These are phyloP conservation scores for Biscogniauxia mediterranea DNA, from an alignment of 2,329 filamentous ascomycete species.

Conservation along the genomic window DNA sequence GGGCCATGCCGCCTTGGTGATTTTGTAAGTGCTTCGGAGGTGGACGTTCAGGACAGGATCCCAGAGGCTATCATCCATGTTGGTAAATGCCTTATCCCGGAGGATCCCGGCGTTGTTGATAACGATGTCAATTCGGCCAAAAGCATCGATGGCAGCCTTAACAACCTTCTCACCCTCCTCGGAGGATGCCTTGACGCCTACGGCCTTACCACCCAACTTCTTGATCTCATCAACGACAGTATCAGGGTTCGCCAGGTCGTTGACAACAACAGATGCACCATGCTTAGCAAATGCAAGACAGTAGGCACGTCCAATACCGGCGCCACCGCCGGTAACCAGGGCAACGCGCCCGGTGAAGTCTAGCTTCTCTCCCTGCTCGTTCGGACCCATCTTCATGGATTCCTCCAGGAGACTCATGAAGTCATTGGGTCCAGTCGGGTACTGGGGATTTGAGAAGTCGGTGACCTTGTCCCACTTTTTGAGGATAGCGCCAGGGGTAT, in stretches of 20 bases:
- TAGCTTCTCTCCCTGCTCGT: conserved; percentile 68
- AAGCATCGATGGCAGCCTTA: conserved; percentile 89
- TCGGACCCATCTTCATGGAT: conserved; percentile 73
- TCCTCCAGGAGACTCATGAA: conserved; percentile 84
- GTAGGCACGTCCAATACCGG: conserved; percentile 89
- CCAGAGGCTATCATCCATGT: conserved; percentile 96
- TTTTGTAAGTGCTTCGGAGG: conserved; percentile 91
- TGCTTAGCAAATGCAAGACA: conserved; percentile 82
- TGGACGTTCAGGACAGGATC: conserved; percentile 90
- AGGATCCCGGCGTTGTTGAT: conserved; percentile 99
- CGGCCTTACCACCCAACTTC: conserved; percentile 83
- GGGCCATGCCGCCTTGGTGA: conserved; percentile 96
- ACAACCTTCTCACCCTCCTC: conserved; percentile 90
- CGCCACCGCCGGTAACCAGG: conserved; percentile 83
- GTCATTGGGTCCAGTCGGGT: conserved; percentile 83
- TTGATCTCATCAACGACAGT: conserved; percentile 89
- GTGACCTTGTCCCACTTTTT: conserved; percentile 86
- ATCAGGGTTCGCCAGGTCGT: conserved; percentile 92
- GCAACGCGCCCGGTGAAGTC: conserved; percentile 84
- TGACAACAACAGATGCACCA: conserved; percentile 85
- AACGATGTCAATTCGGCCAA: conserved; percentile 89
- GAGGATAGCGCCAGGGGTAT: conserved; percentile 84
- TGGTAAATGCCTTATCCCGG: conserved; percentile 94
- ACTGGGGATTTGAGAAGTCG: conserved; percentile 80
- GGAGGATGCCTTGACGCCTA: conserved; percentile 88